Evolutionary conservation across 192 early-diverging fungal genomes (phyloP).

Genomic region (Umbelopsis vinacea): DNA sequence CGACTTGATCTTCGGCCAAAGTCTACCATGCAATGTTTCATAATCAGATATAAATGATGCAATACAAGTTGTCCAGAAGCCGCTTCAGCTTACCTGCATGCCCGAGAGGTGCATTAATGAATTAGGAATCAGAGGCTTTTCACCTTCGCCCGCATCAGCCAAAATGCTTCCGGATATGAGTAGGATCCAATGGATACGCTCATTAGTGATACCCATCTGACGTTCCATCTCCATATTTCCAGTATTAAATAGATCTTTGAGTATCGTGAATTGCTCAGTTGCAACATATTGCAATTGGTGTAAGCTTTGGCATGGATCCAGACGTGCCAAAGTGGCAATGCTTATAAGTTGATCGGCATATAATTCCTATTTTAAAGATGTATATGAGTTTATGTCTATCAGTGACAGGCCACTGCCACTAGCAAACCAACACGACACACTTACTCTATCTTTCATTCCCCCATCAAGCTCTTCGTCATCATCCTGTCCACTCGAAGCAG

Average conservation of each 20-base stretch:
- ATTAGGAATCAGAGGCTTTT: slow-evolving; percentile 70
- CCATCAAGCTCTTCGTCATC: slow-evolving; percentile 54
- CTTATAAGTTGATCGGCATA: slow-evolving; percentile 75
- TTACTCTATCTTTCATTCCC: slow-evolving; percentile 63
- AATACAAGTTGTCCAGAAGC: too few relatives aligned
- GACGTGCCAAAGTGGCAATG: slow-evolving; percentile 65
- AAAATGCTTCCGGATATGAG: slow-evolving; percentile 70
- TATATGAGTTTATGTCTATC: not conserved
- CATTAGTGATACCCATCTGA: slow-evolving; percentile 48
- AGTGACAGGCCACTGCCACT: not conserved
- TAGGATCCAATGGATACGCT: slow-evolving; percentile 77
- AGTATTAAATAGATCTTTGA: slow-evolving; percentile 53
- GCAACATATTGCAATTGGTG: slow-evolving; percentile 53
- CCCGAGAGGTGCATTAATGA: slow-evolving; percentile 63
- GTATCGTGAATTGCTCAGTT: slow-evolving; percentile 49
- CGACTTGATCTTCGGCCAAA: slow-evolving; percentile 50
- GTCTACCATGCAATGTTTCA: not conserved
- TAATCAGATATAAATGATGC: too few relatives aligned
- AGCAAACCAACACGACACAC: not conserved
- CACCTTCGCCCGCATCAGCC: slow-evolving; percentile 70
- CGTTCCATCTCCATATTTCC: slow-evolving; percentile 13
- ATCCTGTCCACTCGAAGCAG: slow-evolving; percentile 46
- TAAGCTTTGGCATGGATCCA: slow-evolving; percentile 57
- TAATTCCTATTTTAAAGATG: slow-evolving; percentile 48
- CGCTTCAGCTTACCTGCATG: slow-evolving; percentile 25